Evolutionary conservation across 768 basidiomycete genomes (phyloP), one percentile per base, ranked within the genome.

Genomic region (Mycena indigotica): DNA sequence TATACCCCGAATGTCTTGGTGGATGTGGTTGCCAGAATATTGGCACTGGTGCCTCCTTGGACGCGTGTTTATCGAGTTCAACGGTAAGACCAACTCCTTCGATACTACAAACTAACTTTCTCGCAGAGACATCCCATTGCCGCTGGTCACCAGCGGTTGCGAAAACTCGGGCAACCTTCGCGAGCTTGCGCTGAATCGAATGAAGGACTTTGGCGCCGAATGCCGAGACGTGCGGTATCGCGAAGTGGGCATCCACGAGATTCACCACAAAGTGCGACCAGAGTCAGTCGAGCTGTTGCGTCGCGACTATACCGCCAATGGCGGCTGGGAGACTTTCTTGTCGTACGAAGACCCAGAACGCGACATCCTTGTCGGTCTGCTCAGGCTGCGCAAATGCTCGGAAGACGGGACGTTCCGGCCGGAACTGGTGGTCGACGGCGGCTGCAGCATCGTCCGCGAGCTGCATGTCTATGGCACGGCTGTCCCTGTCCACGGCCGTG

Each of bases 261-360:
- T 99, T 48, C 97, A 99, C 70, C 89, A 97, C 78, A 95, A 96
- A 75, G 93, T 98, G 45, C 86, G 95, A 21, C 95, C 95, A 57
- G 92, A 96, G 70, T 89, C 92, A 16, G 91, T 97, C 51, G 97
- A 99, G 72, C 86, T 99, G 3, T 85, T 99, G 29, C 84, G 97
- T 56, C 82, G 97, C 38, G 97, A 99, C 70, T 99, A 99, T 72
- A 78, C 90, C 3, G 97, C 97, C 28, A 99, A 98, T 68, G 96
- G 95, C 5, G 95, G 97, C 45, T 99, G 97, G 97, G 97, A 99
- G 76, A 98, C 97, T 1, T 99, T 99, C 83, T 76, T 99, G 4
- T 96, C 95, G 26, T 99, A 98, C 69, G 97, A 99, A 75, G 97
- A 99, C 71, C 96, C 97, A 5, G 94, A 95, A 73, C 86, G 85